Conservation (phyloP, 208 protist genomes). For the Leishmania tarentolae region DNA sequence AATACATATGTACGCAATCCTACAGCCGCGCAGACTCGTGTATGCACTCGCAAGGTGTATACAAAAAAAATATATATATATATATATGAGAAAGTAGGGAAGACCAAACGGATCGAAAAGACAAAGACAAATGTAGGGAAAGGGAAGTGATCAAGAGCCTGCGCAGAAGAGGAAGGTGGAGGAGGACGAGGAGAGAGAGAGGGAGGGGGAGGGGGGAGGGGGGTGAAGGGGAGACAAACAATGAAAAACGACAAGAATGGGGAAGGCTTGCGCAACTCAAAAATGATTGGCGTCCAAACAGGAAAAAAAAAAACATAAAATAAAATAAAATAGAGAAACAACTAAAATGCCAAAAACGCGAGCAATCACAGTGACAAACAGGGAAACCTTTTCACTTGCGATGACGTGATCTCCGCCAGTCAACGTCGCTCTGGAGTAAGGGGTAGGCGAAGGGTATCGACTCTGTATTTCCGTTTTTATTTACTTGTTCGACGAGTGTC, state of each 20-base stretch:
- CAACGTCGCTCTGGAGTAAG: background rate
- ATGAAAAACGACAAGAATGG: background rate
- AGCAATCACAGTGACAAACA: background rate
- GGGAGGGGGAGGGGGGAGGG: background rate
- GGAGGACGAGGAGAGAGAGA: too few relatives aligned
- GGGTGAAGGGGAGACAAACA: background rate
- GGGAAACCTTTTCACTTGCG: background rate
- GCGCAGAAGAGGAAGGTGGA: background rate
- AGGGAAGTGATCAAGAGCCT: background rate
- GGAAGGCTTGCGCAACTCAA: background rate
- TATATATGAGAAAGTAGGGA: conserved; percentile 8
- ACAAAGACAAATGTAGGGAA: background rate
- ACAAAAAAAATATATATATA: too few relatives aligned
- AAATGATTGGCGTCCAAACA: background rate
- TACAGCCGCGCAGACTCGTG: background rate
- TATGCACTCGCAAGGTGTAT: too few relatives aligned
- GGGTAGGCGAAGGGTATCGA: background rate
- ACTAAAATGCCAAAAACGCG: background rate
- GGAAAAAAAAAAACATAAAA: background rate
- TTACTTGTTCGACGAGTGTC: background rate
- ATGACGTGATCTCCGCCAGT: background rate
- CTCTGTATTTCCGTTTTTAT: background rate
- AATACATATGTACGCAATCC: too few relatives aligned
- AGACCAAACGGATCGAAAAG: background rate
- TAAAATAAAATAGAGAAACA: too few relatives aligned